Base-by-base conservation (phyloP, 2,329 filamentous ascomycete genomes). In the Helicocarpus griseus region DNA sequence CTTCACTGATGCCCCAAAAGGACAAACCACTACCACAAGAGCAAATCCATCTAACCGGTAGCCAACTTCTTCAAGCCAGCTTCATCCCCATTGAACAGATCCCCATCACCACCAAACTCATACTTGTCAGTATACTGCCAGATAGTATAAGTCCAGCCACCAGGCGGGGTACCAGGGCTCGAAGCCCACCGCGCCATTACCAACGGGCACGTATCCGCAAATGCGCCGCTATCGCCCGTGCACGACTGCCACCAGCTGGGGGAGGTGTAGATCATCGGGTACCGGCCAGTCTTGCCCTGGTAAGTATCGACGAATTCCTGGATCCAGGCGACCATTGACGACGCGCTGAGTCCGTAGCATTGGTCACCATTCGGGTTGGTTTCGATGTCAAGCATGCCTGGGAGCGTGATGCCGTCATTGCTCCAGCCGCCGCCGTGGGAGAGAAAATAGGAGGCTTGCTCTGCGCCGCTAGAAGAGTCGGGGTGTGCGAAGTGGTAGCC, bases 301-400 rank as follows among this genome's bases (percentile, higher is more conserved):
- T 80, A 81, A 5, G 70, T 73, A 46, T 77, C 65, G 53, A 73
- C 72, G 61, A 81, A 81, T 54, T 74, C 72, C 52, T 66, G 60
- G 63, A 81, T 75, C 77, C 77, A 81, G 17, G 66, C 58, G 1
- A 77, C 73, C 69, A 78, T 78, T 35, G 60, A 64, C n/a, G 64
- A 65, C 3, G 63, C 53, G 41, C 70, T 72, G 54, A 78, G 64
- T 5, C 73, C 75, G 55, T 70, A 76, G 63, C 76, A 79, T 21
- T 60, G 65, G 48, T 62, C 60, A 5, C 70, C 67, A 38, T 58
- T 60, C 11, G 67, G 65, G 53, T 64, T 66, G 53, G 68, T 71
- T 64, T 80, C 77, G 11, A 80, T 67, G 57, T 79, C 78, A 5
- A 81, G 67, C 76, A 80, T 79, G 3, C 78, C 77, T 1, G 77